A percentile compares a stretch with the other conserved stretches of the same genome.
These are phyloP conservation scores for Schwanniomyces occidentalis DNA, from an alignment of 805 yeast genomes.

Conservation along the genomic window DNA sequence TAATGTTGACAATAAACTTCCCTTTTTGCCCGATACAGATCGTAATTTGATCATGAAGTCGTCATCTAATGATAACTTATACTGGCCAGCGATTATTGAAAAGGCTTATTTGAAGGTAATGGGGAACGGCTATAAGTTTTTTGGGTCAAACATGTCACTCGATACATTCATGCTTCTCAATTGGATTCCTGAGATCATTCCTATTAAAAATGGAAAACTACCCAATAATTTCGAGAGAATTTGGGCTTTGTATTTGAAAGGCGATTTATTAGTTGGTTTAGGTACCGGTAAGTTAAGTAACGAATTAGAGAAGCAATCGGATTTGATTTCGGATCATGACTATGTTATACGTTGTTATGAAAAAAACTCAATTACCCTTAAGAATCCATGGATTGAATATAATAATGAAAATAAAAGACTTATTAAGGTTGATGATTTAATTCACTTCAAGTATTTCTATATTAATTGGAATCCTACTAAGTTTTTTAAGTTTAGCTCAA, in stretches of 20 bases:
- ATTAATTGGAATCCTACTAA: slow-evolving; percentile 60
- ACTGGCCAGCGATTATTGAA: slow-evolving; percentile 77
- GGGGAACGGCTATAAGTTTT: slow-evolving; percentile 58
- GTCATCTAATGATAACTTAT: slow-evolving; percentile 25
- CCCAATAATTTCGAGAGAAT: slow-evolving; percentile 22
- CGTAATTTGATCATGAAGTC: slow-evolving; percentile 40
- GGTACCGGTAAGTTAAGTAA: slow-evolving; percentile 60
- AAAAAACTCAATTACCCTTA: slow-evolving; percentile 13
- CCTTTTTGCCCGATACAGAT: slow-evolving; percentile 23
- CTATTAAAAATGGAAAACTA: slow-evolving; percentile 36
- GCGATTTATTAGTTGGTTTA: slow-evolving; percentile 53
- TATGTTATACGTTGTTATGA: slow-evolving; percentile 51
- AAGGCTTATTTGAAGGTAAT: slow-evolving; percentile 67
- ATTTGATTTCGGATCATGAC: slow-evolving; percentile 64
- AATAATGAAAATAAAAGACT: slow-evolving; percentile 15
- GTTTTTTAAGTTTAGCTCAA: slow-evolving; percentile 23
- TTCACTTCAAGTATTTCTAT: slow-evolving; percentile 52
- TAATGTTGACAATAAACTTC: slow-evolving; percentile 47
- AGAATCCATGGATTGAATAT: slow-evolving; percentile 39
- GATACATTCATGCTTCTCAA: slow-evolving; percentile 69
- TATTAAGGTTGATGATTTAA: slow-evolving; percentile 20
- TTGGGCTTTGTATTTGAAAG: slow-evolving; percentile 27
- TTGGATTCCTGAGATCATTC: slow-evolving; percentile 66
- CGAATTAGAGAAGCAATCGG: slow-evolving; percentile 30
- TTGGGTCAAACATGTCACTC: slow-evolving; percentile 74